Base-by-base conservation (phyloP, 1,284 basidiomycete species). In the Neonothopanus nambi region DNA sequence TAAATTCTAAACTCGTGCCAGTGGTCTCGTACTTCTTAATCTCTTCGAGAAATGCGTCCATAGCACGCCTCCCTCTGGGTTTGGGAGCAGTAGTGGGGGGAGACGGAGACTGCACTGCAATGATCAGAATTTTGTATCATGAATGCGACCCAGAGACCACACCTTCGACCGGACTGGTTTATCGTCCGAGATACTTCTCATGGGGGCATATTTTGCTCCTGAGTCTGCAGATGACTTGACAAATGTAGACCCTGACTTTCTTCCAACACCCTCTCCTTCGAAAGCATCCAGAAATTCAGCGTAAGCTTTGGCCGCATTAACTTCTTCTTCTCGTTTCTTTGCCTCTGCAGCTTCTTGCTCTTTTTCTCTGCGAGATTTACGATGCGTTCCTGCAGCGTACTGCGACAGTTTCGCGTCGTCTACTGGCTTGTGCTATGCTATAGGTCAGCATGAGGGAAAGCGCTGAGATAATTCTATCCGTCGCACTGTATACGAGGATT, bases 1-100 rank as follows among this genome's bases (percentile, higher is more conserved):
- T 45, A 8, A 52, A 33, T 37, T 53, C 51, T 23, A 51, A 55
- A 54, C 26, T 55, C 36, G 40, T 33, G 44, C 36, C 24, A 33
- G 57, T 43, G 58, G 35, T 3, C 17, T 24, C 21, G 28, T 15
- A 91, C 94, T 82, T 82, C 71, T 97, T 98, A 58, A 97, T 91
- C 70, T 96, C 93, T 63, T 95, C 92, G 43, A 97, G 74, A 67
- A 97, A 98, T 2, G 85, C 73, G 68, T 96, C 94, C 92, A 97
- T 97, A 0, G 90, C 92, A 43, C 94, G 83, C 67, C 93, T 95
- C 6, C 95, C 95, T 66, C 91, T 94, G 0, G 89, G 85, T 63
- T 82, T 89, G 0, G 84, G 77, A 20, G 66, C 73, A 46, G 57
- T 58, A 9, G 65, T 61, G 2, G 77, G 65, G 3, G 86, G 82